These are phyloP conservation scores for Aurantiochytrium sp. DNA, from an alignment of 108 stramenopile genomes.

Conservation along the genomic window DNA sequence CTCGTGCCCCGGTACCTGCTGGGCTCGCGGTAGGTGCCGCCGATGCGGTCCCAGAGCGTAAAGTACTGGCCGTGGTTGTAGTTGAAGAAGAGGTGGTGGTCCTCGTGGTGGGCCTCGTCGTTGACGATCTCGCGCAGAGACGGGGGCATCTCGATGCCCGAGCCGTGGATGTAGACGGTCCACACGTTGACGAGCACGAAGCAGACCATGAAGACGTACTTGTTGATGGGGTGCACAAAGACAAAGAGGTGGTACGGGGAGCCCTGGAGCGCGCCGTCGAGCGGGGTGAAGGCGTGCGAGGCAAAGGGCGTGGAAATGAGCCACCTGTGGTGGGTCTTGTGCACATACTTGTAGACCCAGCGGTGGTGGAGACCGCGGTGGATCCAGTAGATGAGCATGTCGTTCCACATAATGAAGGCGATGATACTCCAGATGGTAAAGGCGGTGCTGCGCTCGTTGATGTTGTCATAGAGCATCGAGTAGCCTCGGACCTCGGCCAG, in stretches of 20 bases:
- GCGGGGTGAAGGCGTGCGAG: constrained; percentile 31
- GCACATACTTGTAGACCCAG: neutral
- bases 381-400: constrained; percentile 35
- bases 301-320: constrained; percentile 14
- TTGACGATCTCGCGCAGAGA: constrained; percentile 24
- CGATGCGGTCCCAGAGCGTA: constrained; percentile 81
- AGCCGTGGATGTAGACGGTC: constrained; percentile 36
- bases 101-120: constrained; percentile 69
- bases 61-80: constrained; percentile 91
- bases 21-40: constrained; percentile 69
- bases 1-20: neutral
- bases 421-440: neutral
- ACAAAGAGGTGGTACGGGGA: constrained; percentile 20
- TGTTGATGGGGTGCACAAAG: constrained; percentile 29
- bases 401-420: constrained; percentile 9
- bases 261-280: constrained; percentile 36
- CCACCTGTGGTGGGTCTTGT: constrained; percentile 32
- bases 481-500: neutral
- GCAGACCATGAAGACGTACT: neutral
- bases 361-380: constrained; percentile 35
- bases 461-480: neutral
- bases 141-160: neutral
- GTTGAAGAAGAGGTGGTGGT: constrained; percentile 90
- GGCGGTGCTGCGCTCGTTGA: neutral
- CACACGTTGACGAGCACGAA: constrained; percentile 33